Percentiles rank a stretch among this genome's conserved stretches.
Conservation (phyloP, 345 rosid species). For the Eutrema heterophyllum region DNA sequence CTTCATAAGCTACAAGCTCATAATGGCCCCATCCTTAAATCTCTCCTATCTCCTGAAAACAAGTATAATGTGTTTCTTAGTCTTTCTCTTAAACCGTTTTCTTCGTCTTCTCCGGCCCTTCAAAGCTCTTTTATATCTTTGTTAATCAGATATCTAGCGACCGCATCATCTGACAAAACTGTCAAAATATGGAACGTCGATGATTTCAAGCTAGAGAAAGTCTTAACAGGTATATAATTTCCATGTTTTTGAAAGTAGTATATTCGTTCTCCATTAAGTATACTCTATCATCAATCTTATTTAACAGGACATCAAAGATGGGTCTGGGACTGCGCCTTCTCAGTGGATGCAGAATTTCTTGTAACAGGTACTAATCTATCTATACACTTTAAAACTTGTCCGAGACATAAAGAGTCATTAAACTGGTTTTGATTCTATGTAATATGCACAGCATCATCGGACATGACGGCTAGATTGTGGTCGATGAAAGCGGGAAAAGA, state of each 20-base stretch:
- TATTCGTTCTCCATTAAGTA: neutral
- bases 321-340: conserved; percentile 99
- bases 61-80: conserved; percentile 39
- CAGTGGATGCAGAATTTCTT: conserved; percentile 88
- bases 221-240: conserved; percentile 53
- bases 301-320: conserved; percentile 82
- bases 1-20: conserved; percentile 93
- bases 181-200: conserved; percentile 96
- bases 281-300: neutral
- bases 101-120: neutral
- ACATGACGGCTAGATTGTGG: conserved; percentile 87
- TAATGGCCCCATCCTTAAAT: conserved; percentile 71
- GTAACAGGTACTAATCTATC: conserved; percentile 55
- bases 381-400: neutral
- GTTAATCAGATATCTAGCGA: conserved; percentile 74
- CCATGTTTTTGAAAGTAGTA: neutral
- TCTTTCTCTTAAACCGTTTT: neutral
- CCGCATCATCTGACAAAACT: conserved; percentile 88
- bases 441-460: conserved; percentile 68
- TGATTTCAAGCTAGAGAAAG: conserved; percentile 81
- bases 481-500: conserved; percentile 51
- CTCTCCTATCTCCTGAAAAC: conserved; percentile 80
- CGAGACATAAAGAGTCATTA: neutral
- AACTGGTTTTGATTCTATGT: neutral
- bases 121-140: neutral